Base-by-base conservation (phyloP, 306 rosid species). In the Oemleria cerasiformis region DNA sequence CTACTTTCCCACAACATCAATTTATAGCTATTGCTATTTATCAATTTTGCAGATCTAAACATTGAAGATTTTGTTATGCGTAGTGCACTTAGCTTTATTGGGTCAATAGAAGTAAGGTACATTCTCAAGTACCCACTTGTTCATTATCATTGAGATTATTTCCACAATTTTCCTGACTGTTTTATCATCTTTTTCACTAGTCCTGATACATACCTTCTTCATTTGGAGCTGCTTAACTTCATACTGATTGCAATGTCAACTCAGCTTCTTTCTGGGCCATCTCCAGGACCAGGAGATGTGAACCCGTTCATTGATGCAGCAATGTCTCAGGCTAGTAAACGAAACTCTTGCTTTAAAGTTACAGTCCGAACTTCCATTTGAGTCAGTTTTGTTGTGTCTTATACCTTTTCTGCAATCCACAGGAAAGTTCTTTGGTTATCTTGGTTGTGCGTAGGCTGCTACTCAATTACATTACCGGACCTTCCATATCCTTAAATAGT, bases 181-280 rank as follows among this genome's bases (percentile, higher is more conserved):
- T 30, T 8, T 25, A 39, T 63, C 65, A 6, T 57, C 61, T 58
- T 68, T 65, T 44, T 70, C 48, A 12, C 65, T 12, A 91, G 99
- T 74, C 67, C 96, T 58, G 65, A 75, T 60, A 86, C 96, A 60
- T 84, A 82, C 72, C 78, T 89, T 73, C 91, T 95, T 74, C 96
- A 95, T 67, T 77, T 85, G 81, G 99, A 95, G 85, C 89, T 95
- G 88, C 96, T 89, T 68, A 91, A 92, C 86, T 95, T 95, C 84
- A 60, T 95, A 96, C 83, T 89, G 67, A 81, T 91, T 85, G 88
- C 89, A 73, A 91, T 91, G 97, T 91, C 99, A 36, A 91, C 96
- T 80, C 99, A 95, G 77, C 99, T 95, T 85, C 96, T 89, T 49
- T 91, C 92, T 76, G 96, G 99, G 75, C 87, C 97, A 68, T 95